Conservation (phyloP, 805 yeast species). For the Saturnispora quitensis region DNA sequence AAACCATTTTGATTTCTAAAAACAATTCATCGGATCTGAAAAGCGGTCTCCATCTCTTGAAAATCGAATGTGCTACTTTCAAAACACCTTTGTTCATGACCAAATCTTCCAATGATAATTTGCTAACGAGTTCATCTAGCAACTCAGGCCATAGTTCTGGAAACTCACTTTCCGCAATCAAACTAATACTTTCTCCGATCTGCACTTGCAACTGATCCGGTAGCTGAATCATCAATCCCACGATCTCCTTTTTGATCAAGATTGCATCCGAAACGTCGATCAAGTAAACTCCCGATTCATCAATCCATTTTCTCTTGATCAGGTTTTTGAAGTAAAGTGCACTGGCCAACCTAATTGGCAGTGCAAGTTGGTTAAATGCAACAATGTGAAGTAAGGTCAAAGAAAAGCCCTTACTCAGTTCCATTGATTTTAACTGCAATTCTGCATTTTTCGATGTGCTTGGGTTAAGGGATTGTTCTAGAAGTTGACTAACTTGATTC, state of each 20-base stretch:
- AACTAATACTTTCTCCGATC: slow-evolving; percentile 85
- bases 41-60: slow-evolving; percentile 93
- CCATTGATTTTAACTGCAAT: slow-evolving; percentile 50
- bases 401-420: slow-evolving; percentile 64
- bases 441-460: slow-evolving; percentile 62
- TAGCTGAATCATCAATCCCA: slow-evolving; percentile 75
- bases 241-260: slow-evolving; percentile 64
- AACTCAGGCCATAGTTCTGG: slow-evolving; percentile 83
- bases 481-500: slow-evolving; percentile 41
- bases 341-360: slow-evolving; percentile 70
- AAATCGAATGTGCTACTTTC: slow-evolving; percentile 89
- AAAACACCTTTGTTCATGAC: slow-evolving; percentile 75
- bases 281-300: slow-evolving; percentile 75
- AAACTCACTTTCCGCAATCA: slow-evolving; percentile 93
- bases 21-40: slow-evolving; percentile 87
- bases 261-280: slow-evolving; percentile 53
- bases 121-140: slow-evolving; percentile 61
- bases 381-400: slow-evolving; percentile 68
- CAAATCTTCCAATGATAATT: slow-evolving; percentile 59
- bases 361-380: slow-evolving; percentile 46
- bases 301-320: slow-evolving; percentile 78
- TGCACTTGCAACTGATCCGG: slow-evolving; percentile 83
- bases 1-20: slow-evolving; percentile 76
- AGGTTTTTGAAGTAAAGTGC: slow-evolving; percentile 86
- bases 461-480: slow-evolving; percentile 60